Evolutionary conservation across 495 filamentous ascomycete genomes (phyloP).

Genomic region (Evernia prunastri): DNA sequence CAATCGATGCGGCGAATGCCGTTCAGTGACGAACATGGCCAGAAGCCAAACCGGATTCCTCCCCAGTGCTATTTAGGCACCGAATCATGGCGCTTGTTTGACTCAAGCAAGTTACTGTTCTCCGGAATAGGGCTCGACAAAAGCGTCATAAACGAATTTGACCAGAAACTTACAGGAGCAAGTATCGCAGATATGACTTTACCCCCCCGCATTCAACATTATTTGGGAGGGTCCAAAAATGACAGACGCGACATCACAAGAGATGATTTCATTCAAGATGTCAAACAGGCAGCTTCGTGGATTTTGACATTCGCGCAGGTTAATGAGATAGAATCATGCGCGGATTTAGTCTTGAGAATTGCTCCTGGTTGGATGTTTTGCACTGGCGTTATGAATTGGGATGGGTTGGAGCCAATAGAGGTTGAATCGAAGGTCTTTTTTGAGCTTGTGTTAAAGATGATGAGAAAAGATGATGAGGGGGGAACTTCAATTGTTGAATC

Average conservation of each 20-base stretch:
- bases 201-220: slow-evolving; percentile 6
- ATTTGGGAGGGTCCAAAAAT: background rate
- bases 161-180: slow-evolving; percentile 8
- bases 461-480: slow-evolving; percentile 6
- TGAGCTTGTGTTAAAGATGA: slow-evolving; percentile 3
- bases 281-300: slow-evolving; percentile 13
- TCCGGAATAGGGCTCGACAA: slow-evolving; percentile 15
- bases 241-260: background rate
- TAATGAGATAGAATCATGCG: slow-evolving; percentile 3
- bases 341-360: slow-evolving; percentile 7
- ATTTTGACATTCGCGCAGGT: slow-evolving; percentile 14
- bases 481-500: background rate
- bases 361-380: slow-evolving; percentile 4
- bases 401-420: slow-evolving; percentile 7
- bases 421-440: slow-evolving; percentile 12
- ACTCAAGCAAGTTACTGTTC: slow-evolving; percentile 18
- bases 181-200: slow-evolving; percentile 9
- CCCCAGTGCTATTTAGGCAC: slow-evolving; percentile 3
- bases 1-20: slow-evolving; percentile 9
- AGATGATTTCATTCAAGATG: slow-evolving; percentile 1
- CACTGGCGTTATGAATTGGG: slow-evolving; percentile 1
- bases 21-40: background rate
- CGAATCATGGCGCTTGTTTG: slow-evolving; percentile 17
- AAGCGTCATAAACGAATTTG: slow-evolving; percentile 1
- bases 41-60: background rate